Conservation (phyloP, 345 rosid genomes). For the Reutealis trisperma region DNA sequence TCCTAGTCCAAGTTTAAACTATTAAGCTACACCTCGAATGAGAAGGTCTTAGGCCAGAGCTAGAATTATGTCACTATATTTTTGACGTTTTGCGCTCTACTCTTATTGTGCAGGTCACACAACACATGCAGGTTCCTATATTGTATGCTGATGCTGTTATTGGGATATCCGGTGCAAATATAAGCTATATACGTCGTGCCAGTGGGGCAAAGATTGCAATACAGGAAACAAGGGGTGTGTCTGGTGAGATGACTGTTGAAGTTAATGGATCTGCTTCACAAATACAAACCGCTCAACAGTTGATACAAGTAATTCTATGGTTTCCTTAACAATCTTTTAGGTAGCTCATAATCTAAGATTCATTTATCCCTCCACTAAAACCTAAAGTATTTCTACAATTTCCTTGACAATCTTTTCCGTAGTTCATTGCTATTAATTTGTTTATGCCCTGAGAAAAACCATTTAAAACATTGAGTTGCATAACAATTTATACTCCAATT, state of each 20-base stretch:
- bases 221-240: conserved; percentile 90
- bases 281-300: conserved; percentile 91
- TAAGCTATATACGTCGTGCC: conserved; percentile 88
- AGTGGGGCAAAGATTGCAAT: conserved; percentile 93
- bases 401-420: no score
- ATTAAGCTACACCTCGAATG: no score
- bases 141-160: conserved; percentile 92
- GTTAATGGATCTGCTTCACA: conserved; percentile 90
- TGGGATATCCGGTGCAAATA: conserved; percentile 86
- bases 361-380: no score
- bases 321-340: neutral
- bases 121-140: conserved; percentile 85
- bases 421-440: no score
- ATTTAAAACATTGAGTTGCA: no score
- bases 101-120: conserved; percentile 53
- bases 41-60: no score
- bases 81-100: conserved; percentile 1
- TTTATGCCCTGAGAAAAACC: no score
- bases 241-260: conserved; percentile 97
- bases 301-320: conserved; percentile 53
- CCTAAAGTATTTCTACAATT: no score
- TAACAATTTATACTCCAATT: no score
- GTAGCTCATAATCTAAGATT: no score
- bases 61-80: no score
- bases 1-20: no score